Percentiles rank a stretch among this genome's conserved stretches.
Evolutionary conservation across 441 rosid species (phyloP).

Genomic region (Gossypium davidsonii): DNA sequence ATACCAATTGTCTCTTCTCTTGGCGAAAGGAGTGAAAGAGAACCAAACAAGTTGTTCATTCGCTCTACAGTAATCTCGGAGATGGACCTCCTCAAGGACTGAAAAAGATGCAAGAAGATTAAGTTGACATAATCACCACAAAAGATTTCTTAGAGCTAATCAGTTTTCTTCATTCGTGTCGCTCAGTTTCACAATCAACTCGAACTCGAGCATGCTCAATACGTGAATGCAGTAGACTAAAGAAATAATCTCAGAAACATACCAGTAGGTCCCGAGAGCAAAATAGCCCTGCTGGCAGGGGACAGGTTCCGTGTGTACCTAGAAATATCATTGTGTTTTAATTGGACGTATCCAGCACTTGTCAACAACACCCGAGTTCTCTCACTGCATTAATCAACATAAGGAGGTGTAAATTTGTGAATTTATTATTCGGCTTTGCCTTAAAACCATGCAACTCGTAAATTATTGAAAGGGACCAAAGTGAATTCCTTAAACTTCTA

Average conservation of each 20-base stretch:
- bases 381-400: constrained; percentile 46
- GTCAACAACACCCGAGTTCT: constrained; percentile 61
- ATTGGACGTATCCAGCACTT: constrained; percentile 79
- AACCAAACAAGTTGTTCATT: constrained; percentile 63
- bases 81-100: constrained; percentile 67
- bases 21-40: constrained; percentile 49
- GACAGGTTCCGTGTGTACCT: constrained; percentile 87
- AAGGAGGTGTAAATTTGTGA: neutral
- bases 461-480: no score
- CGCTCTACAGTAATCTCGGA: constrained; percentile 68
- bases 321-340: constrained; percentile 73
- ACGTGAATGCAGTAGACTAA: neutral
- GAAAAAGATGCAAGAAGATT: constrained; percentile 16
- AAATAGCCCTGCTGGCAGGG: constrained; percentile 78
- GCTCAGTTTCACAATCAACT: neutral
- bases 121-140: neutral
- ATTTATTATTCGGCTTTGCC: neutral
- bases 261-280: constrained; percentile 91
- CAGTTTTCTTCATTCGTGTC: neutral
- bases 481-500: no score
- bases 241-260: constrained; percentile 15
- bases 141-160: neutral
- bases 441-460: no score
- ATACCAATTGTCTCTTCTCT: constrained; percentile 51
- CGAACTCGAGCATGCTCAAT: neutral